A percentile compares a stretch with the other conserved stretches of the same genome.
Evolutionary conservation across 176 grass and related monocot species (phyloP).

Genomic region (Oryza officinalis): DNA sequence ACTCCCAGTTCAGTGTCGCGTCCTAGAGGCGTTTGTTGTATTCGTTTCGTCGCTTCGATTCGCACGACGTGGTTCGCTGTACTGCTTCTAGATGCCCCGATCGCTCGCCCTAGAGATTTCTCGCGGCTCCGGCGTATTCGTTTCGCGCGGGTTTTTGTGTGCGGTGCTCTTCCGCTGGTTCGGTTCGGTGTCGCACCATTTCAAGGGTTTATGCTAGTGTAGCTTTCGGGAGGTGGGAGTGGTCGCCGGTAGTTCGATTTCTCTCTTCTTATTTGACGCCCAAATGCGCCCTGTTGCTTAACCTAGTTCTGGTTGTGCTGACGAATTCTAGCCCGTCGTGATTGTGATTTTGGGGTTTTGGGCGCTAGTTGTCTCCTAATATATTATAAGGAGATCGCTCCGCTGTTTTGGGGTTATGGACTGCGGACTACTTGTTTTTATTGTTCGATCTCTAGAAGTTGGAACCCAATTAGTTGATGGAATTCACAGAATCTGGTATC

Average conservation of each 20-base stretch:
- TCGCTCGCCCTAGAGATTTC: not conserved
- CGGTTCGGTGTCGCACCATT: not conserved
- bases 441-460: not conserved
- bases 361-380: not conserved
- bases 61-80: not conserved
- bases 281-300: not conserved
- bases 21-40: not conserved
- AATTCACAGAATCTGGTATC: not conserved
- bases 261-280: not conserved
- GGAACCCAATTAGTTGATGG: not conserved
- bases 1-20: not conserved
- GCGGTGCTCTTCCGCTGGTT: not conserved
- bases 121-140: not conserved
- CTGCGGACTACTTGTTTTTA: not conserved
- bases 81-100: not conserved
- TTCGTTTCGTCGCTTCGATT: not conserved
- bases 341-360: not conserved
- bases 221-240: not conserved
- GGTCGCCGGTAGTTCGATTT: not conserved
- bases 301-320: conserved; percentile 1
- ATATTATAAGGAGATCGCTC: not conserved
- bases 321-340: not conserved
- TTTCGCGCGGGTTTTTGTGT: not conserved
- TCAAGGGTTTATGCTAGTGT: not conserved
- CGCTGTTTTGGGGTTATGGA: not conserved